Conservation (phyloP, 208 protist genomes). For the Leishmania guyanensis region DNA sequence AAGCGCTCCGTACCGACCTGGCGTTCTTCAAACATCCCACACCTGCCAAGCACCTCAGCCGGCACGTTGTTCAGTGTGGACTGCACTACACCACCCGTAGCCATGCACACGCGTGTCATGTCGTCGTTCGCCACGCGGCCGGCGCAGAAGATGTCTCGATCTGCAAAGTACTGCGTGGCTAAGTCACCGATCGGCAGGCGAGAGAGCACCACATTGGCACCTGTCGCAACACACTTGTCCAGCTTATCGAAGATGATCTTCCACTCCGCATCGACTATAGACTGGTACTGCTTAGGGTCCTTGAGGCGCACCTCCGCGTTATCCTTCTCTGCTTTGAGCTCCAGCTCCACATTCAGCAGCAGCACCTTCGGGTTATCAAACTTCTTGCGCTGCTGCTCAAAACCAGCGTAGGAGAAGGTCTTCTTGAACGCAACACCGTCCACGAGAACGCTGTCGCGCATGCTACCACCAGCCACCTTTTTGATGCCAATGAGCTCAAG, state of each 20-base stretch:
- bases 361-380: constrained; percentile 99
- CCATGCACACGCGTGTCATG: constrained; percentile 94
- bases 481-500: constrained; percentile 99
- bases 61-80: constrained; percentile 97
- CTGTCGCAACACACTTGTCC: constrained; percentile 97
- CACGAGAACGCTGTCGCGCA: constrained; percentile 98
- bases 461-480: constrained; percentile 99
- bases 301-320: constrained; percentile 99
- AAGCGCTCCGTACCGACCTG: constrained; percentile 98
- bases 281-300: constrained; percentile 99
- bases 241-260: constrained; percentile 99
- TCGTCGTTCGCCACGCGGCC: constrained; percentile 98
- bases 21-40: constrained; percentile 98
- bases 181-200: constrained; percentile 99
- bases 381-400: constrained; percentile 99
- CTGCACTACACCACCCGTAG: constrained; percentile 97
- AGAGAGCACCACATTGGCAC: constrained; percentile 99
- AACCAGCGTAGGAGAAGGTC: constrained; percentile 99
- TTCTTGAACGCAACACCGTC: constrained; percentile 99
- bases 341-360: constrained; percentile 99
- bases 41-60: constrained; percentile 94
- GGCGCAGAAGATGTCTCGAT: constrained; percentile 99
- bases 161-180: constrained; percentile 99
- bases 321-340: constrained; percentile 99
- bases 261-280: constrained; percentile 99